Base-by-base conservation (phyloP, 495 filamentous ascomycete genomes). In the Acidomyces sp. region DNA sequence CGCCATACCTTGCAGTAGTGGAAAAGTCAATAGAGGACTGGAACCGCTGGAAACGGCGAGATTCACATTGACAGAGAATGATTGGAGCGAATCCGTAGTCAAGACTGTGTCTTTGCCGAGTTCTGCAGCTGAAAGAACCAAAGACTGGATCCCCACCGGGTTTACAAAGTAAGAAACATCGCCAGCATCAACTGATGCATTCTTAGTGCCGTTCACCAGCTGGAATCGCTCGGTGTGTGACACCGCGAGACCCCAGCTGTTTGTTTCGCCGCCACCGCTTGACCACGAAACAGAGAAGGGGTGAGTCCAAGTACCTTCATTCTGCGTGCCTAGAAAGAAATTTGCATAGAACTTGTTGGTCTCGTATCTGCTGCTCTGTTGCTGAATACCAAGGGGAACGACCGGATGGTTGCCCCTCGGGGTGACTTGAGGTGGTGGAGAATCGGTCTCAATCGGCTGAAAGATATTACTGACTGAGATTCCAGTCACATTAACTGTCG, bases 291-390 rank as follows among this genome's bases (percentile, higher is more conserved):
- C 48, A 0, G 80, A 78, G 57, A 94, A 97, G 7, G 90, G 90
- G 55, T 92, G 78, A 1, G 83, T 82, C 67, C 82, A 95, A 0
- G 75, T 71, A 1, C 77, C 67, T 26, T 71, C 69, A 3, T 62
- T 70, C 57, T 93, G 86, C 33, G 59, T 70, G 3, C 78, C 85
- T 2, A 95, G 63, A 53, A 88, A 90, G 48, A 93, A 76, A 34
- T 92, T 93, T 37, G 76, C 75, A 53, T 93, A 93, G 59, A 94
- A 97, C 52, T 93, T 95, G 59, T 95, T 92, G 10, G 86, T 90
- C 36, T 72, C 63, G 46, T 83, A 68, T 0, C 80, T 80, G 1
- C 52, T 58, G 2, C 60, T 57, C 15, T 71, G 61, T 39, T 54
- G 50, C n/a, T 49, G 37, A 20, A 62, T 58, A 6, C 48, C 49